These are phyloP conservation scores for Alternaria angustiovoidea DNA, from an alignment of 2,329 filamentous ascomycete genomes.

Conservation along the genomic window DNA sequence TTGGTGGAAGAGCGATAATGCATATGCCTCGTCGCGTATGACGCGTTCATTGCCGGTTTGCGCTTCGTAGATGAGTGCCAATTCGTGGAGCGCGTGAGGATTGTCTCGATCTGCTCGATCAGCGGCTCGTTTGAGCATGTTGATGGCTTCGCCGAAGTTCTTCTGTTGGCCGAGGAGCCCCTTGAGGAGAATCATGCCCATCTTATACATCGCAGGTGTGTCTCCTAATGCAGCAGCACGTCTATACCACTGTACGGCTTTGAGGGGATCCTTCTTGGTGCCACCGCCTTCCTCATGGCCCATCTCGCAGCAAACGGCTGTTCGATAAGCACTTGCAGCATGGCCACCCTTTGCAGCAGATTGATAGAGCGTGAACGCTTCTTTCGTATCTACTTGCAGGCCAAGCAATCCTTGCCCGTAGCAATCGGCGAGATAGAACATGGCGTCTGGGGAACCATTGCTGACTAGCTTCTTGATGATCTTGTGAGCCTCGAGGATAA, in stretches of 20 bases:
- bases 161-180: slow-evolving; percentile 86
- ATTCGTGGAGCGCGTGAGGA: slow-evolving; percentile 92
- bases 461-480: slow-evolving; percentile 86
- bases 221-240: slow-evolving; percentile 90
- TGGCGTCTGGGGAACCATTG: slow-evolving; percentile 79
- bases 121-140: slow-evolving; percentile 92
- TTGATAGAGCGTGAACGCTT: slow-evolving; percentile 93
- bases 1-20: slow-evolving; percentile 81
- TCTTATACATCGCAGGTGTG: slow-evolving; percentile 95
- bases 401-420: slow-evolving; percentile 84
- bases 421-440: slow-evolving; percentile 93
- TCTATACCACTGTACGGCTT: slow-evolving; percentile 98
- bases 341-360: slow-evolving; percentile 91
- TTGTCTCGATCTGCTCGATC: slow-evolving; percentile 89
- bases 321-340: slow-evolving; percentile 86
- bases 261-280: slow-evolving; percentile 86
- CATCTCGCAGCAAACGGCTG: slow-evolving; percentile 96
- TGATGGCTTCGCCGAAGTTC: slow-evolving; percentile 85
- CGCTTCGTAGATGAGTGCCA: slow-evolving; percentile 71
- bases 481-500: slow-evolving; percentile 86
- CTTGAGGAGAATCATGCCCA: slow-evolving; percentile 95
- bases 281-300: slow-evolving; percentile 94
- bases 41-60: slow-evolving; percentile 70
- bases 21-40: slow-evolving; percentile 81
- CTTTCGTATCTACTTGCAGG: slow-evolving; percentile 81